Evolutionary conservation across 148 eudicot genomes (phyloP), one percentile per base, ranked within the genome.

Genomic region (Vaccinium vitisidaea): DNA sequence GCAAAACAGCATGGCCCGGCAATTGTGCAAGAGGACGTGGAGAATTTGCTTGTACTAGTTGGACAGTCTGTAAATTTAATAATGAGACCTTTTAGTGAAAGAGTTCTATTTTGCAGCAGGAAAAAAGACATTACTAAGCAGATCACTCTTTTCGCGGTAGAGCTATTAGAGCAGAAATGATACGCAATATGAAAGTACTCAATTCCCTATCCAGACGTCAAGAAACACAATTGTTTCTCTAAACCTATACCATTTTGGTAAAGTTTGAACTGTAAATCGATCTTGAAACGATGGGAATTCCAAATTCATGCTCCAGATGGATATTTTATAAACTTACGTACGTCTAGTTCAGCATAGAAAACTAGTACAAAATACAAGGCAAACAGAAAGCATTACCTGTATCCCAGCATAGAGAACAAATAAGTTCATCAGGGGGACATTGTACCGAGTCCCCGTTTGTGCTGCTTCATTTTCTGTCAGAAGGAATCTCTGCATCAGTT

Each of bases 351-450:
- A 61, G 69, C 12, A 6, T n/a, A 21, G 2, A 61, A 61, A 21
- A 61, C 69, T 61, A 61, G 69, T 54, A 7, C 6, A 43, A 30
- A 18, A 53, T 58, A 76, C 58, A 18, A 25, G 16, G 84, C 16
- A 80, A 79, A 81, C 11, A 18, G 82, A 74, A 84, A 75, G 69
- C 65, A 55, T 50, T 69, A 97, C 98, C 98, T 95, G 95, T 89
- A 93, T 93, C 84, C 99, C 98, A 80, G 94, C 93, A 87, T 95
- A 94, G 56, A 97, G 96, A 82, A 97, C 99, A 84, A 94, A 90
- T 39, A 98, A 95, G 87, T 97, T 97, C 84, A 97, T 95, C 85
- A 95, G 84, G 14, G 98, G 99, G 70, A 94, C 99, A 88, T 97
- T 97, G 85, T 97, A 95, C 36, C 95, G 93, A 10, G 98, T 97